Conservation (phyloP, 192 early-diverging fungal genomes). For the Funneliformis geosporum region DNA sequence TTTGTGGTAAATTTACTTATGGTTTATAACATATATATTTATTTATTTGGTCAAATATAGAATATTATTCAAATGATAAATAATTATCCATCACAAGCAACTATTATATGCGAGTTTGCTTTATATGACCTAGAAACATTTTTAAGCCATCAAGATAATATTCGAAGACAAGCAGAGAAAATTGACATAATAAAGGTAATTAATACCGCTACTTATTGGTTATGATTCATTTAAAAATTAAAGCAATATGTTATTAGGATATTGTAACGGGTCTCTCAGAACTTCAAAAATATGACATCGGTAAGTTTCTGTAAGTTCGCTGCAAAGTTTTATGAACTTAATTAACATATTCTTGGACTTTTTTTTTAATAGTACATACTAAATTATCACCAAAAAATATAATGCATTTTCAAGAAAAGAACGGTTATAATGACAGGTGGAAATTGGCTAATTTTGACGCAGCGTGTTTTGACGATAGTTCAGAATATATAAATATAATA, state of each 20-base stretch:
- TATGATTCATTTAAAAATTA: not conserved
- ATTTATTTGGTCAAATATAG: not conserved
- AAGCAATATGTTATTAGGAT: not conserved
- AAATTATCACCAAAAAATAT: constrained; percentile 2
- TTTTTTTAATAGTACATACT: not conserved
- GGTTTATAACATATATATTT: not conserved
- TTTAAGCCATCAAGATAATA: not conserved
- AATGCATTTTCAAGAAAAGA: not conserved
- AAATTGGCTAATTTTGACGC: constrained; percentile 9
- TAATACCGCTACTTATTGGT: not conserved
- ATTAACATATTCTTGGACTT: not conserved
- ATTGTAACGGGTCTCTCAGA: not conserved
- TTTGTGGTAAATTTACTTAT: not conserved
- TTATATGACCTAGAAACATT: not conserved
- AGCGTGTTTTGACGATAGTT: not conserved
- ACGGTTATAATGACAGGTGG: not conserved
- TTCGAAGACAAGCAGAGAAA: not conserved
- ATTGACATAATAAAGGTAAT: not conserved
- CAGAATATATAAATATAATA: not conserved
- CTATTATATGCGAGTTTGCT: not conserved
- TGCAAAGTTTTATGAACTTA: not conserved
- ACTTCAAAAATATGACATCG: not conserved
- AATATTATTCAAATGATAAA: not conserved
- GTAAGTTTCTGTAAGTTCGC: not conserved
- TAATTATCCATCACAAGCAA: not conserved